phyloP scores from a whole-genome alignment of 495 filamentous ascomycete genomes.

The Xylaria bambusicola region DNA sequence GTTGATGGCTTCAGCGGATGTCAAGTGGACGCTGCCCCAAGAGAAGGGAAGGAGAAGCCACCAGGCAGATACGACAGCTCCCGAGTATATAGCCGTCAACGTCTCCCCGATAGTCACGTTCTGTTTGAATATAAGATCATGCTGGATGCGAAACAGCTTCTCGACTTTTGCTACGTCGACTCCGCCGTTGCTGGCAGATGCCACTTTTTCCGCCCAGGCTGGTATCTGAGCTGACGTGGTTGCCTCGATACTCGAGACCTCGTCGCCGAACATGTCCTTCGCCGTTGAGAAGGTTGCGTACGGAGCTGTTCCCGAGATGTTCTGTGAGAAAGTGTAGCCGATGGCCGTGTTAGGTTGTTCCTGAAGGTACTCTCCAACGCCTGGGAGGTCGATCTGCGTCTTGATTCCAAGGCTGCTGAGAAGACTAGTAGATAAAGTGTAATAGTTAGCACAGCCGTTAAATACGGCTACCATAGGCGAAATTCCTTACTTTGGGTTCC shows the following conservation, averaged over 20 bases:
- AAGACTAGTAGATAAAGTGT: slow-evolving; percentile 22
- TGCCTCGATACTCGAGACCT: slow-evolving; percentile 22
- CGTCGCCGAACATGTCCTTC: slow-evolving; percentile 28
- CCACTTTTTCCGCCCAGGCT: slow-evolving; percentile 34
- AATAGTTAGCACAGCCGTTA: slow-evolving; percentile 1
- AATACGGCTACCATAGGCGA: not conserved
- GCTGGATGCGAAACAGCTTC: slow-evolving; percentile 43
- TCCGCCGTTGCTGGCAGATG: slow-evolving; percentile 30
- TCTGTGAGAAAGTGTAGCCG: slow-evolving; percentile 16
- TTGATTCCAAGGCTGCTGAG: slow-evolving; percentile 41
- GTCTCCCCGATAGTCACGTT: slow-evolving; percentile 47
- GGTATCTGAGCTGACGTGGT: slow-evolving; percentile 23
- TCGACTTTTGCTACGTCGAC: slow-evolving; percentile 33
- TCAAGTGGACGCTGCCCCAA: slow-evolving; percentile 47
- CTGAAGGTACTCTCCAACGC: slow-evolving; percentile 54
- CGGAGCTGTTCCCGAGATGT: slow-evolving; percentile 21
- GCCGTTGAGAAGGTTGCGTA: slow-evolving; percentile 40
- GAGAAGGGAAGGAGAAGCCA: slow-evolving; percentile 47
- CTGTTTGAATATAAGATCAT: slow-evolving; percentile 45
- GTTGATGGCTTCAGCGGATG: slow-evolving; percentile 36
- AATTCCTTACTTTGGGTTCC: slow-evolving; percentile 25
- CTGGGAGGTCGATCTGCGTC: slow-evolving; percentile 40
- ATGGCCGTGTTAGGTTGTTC: slow-evolving; percentile 42
- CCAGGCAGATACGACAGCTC: slow-evolving; percentile 37
- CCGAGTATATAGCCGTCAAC: slow-evolving; percentile 29